Percentiles rank a stretch among this genome's conserved stretches.
phyloP scores from a whole-genome alignment of 768 basidiomycete genomes.

The Saitozyma podzolica region DNA sequence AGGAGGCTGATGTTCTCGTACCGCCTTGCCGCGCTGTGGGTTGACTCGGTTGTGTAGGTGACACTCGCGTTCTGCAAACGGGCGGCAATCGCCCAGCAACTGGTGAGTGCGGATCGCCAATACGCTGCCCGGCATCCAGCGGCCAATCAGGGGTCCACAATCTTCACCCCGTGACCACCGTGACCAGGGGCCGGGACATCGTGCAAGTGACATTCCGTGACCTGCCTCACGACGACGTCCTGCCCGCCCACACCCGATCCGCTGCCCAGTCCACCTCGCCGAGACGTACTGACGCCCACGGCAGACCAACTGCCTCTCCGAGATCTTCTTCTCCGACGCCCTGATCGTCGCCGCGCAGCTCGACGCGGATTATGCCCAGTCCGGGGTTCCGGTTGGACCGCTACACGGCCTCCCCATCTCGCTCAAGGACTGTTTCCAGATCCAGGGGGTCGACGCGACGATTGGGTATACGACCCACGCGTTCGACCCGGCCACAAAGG shows the following conservation, averaged over 20 bases:
- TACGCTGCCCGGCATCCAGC: not conserved
- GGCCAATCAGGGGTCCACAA: not conserved
- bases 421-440: conserved; percentile 64
- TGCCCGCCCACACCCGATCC: too few species aligned
- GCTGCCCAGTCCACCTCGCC: not conserved
- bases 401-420: conserved; percentile 70
- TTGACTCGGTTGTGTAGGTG: too few species aligned
- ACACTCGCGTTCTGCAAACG: conserved; percentile 35
- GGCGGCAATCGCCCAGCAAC: conserved; percentile 39
- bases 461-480: conserved; percentile 62
- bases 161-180: too few species aligned
- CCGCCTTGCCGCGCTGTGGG: too few species aligned
- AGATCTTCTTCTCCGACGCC: conserved; percentile 63
- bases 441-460: conserved; percentile 62
- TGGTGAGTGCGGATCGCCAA: conserved; percentile 15
- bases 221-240: too few species aligned
- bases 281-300: conserved; percentile 4
- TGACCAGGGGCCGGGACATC: too few species aligned
- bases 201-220: too few species aligned
- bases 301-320: conserved; percentile 68
- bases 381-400: conserved; percentile 50
- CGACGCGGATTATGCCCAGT: conserved; percentile 49
- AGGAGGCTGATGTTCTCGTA: too few species aligned
- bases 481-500: conserved; percentile 59
- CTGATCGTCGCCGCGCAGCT: conserved; percentile 22